Evolutionary conservation across 306 rosid species (phyloP).

Genomic region (Lathyrus tuberosus): DNA sequence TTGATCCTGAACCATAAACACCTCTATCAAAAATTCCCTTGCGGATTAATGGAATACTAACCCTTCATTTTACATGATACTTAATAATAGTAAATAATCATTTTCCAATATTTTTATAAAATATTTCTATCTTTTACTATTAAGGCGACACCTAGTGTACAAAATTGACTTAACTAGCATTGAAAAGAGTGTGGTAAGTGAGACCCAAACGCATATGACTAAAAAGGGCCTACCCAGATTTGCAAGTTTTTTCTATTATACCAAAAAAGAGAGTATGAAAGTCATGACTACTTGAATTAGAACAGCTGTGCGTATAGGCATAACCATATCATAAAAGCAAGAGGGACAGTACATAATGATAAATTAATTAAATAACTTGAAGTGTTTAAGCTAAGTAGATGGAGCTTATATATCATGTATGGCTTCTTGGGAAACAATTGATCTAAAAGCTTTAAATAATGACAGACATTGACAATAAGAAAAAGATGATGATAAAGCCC

Average conservation of each 20-base stretch:
- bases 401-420: slow-evolving; percentile 33
- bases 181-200: slow-evolving; percentile 35
- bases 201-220: not conserved
- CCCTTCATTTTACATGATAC: no score
- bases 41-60: no score
- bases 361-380: slow-evolving; percentile 27
- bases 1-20: no score
- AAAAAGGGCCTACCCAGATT: slow-evolving; percentile 34
- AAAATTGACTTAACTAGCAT: slow-evolving; percentile 27
- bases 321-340: slow-evolving; percentile 37
- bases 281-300: slow-evolving; percentile 39
- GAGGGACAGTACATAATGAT: slow-evolving; percentile 36
- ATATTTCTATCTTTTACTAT: no score
- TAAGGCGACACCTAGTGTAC: no score
- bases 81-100: no score
- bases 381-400: slow-evolving; percentile 37
- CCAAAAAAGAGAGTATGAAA: slow-evolving; percentile 41
- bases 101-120: no score
- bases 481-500: slow-evolving; percentile 21
- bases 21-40: no score
- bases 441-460: slow-evolving; percentile 46
- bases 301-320: slow-evolving; percentile 43
- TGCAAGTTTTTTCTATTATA: slow-evolving; percentile 23
- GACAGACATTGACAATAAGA: slow-evolving; percentile 43
- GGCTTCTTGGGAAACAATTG: slow-evolving; percentile 31